Evolutionary conservation across 192 early-diverging fungal genomes (phyloP), one percentile per base, ranked within the genome.

Genomic region (Oehlia diaphana): DNA sequence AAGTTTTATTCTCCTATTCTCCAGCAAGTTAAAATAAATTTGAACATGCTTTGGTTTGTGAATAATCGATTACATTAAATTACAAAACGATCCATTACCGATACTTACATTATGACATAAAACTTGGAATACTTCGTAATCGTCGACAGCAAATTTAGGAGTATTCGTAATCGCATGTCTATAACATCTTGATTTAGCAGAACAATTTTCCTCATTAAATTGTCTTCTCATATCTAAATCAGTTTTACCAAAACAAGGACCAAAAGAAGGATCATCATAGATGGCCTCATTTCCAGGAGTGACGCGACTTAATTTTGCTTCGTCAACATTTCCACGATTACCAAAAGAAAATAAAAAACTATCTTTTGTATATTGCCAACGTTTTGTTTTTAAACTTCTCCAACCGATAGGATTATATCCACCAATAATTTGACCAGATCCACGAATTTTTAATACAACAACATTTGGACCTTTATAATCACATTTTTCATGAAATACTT

Each of bases 341-440:
- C 76, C 76, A 16, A 78, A 78, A n/a, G 76, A 78, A 58, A 78
- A 78, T 33, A 78, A 31, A 50, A 78, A 78, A 78, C 76, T 78
- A 19, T 78, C 66, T 35, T 47, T n/a, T 19, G 76, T 78, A 53
- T 78, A 78, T 69, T 68, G 44, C 76, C 76, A 78, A 19, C 65
- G 26, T 26, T 31, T 53, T 8, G 39, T 50, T 58, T 53, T 31
- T 21, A 78, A 37, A 47, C 76, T 62, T 47, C 65, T 35, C 76
- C 76, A 78, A 21, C 76, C 76, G 2, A 78, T 69, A 16, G 76
- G 76, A 78, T 78, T 78, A 37, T 78, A 78, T 10, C 76, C 76
- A 13, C 76, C 76, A 53, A 78, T 78, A 13, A 78, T 35, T 37
- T 78, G 76, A 23, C 49, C 33, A 4, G 64, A 47, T 44, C 63